Base-by-base conservation (phyloP, 2,329 filamentous ascomycete genomes). In the Pyrenophora teres region DNA sequence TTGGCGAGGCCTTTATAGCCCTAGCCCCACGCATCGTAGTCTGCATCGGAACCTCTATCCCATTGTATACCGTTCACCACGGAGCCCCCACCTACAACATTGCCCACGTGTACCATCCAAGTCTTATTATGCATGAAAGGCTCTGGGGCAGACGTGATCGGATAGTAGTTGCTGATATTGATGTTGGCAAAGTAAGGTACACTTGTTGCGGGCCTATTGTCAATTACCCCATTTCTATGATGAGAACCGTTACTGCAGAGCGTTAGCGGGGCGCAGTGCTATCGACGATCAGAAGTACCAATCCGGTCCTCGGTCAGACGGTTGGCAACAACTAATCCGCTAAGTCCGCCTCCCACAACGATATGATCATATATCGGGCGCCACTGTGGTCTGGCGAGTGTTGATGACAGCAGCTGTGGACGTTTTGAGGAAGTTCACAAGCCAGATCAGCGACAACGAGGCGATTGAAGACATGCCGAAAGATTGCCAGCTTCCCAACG, bases 1-100 rank as follows among this genome's bases (percentile, higher is more conserved):
- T 65, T 68, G 13, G 68, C 46, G 7, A 80, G 54, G 10, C 73
- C 73, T 39, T 81, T 70, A 78, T 79, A 86, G 1, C 76, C 75
- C 83, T 84, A 87, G 0, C 81, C 78, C 83, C 83, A 86, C 3
- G 76, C 76, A 65, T 86, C 78, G 52, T 74, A 74, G 40, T 72
- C 70, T 7, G 51, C 66, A 19, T 59, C 56, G 8, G 59, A 54
- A 16, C 63, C 71, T 7, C 71, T 56, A 37, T 69, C 67, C 47
- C 67, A 72, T 21, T 64, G 57, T 66, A 74, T 68, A 1, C 67
- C 67, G 54, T 74, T 74, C 41, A 72, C 58, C 1, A 64, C 60
- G 2, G 63, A 62, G n/a, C 68, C 63, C 3, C 71, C 72, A 25
- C 72, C 70, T 2, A 72, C 62, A 7, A 68, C 62, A 13, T 61